These are phyloP conservation scores for Isatis lusitanica DNA, from an alignment of 441 rosid genomes.

Conservation along the genomic window DNA sequence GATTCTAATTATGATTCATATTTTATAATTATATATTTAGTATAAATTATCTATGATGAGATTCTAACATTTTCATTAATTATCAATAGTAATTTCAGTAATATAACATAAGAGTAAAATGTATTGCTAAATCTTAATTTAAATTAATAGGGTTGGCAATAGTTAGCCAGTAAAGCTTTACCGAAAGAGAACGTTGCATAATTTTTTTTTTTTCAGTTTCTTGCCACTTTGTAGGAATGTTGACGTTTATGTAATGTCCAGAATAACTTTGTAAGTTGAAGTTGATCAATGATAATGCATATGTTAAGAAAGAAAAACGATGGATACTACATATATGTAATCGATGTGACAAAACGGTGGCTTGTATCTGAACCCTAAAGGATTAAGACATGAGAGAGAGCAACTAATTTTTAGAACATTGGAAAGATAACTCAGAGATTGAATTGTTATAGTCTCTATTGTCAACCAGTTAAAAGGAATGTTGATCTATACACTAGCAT, in stretches of 20 bases:
- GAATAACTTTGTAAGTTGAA: background rate
- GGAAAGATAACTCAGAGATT: constrained; percentile 20
- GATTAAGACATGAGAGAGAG: constrained; percentile 25
- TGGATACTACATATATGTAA: background rate
- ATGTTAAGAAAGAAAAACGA: background rate
- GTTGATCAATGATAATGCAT: background rate
- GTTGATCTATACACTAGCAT: constrained; percentile 34
- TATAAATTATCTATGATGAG: too few species aligned
- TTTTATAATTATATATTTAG: too few species aligned
- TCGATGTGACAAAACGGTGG: constrained; percentile 22
- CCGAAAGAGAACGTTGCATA: background rate
- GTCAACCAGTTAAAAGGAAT: constrained; percentile 28
- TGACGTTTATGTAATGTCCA: background rate
- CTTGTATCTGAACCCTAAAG: background rate
- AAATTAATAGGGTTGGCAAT: background rate
- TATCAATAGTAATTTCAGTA: too few species aligned
- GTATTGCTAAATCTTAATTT: too few species aligned
- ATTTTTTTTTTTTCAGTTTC: background rate
- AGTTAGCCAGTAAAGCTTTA: background rate
- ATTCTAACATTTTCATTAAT: too few species aligned
- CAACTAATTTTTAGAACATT: background rate
- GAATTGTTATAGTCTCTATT: constrained; percentile 15
- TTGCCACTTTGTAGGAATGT: background rate
- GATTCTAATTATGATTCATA: too few species aligned
- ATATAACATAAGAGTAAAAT: too few species aligned